Evolutionary conservation across 169 alveolate species (phyloP).

Genomic region (Cryptosporidium meleagridis): DNA sequence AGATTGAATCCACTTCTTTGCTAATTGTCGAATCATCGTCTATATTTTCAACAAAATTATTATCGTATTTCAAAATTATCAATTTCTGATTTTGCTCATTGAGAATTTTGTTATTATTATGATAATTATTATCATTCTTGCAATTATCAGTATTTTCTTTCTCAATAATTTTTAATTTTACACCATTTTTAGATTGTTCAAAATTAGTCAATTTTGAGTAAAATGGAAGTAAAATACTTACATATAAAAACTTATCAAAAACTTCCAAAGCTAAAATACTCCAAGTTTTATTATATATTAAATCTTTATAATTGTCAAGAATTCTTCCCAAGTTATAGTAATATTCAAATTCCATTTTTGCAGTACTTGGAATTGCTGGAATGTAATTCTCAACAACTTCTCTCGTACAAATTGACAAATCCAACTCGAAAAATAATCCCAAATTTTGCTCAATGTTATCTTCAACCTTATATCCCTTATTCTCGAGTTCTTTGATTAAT

Average conservation of each 20-base stretch:
- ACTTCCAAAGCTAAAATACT: conserved; percentile 10
- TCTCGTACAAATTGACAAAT: not conserved
- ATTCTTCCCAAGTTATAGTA: conserved; percentile 10
- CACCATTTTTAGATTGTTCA: not conserved
- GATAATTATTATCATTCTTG: not conserved
- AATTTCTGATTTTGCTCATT: not conserved
- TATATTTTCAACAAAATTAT: not conserved
- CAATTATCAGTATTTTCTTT: not conserved
- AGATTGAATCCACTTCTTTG: not conserved
- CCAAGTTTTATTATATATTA: conserved; percentile 12
- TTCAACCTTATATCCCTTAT: not conserved
- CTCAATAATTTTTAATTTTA: not conserved
- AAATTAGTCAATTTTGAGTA: not conserved
- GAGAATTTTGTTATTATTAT: not conserved
- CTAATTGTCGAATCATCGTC: not conserved
- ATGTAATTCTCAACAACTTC: conserved; percentile 16
- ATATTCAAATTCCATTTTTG: conserved; percentile 17
- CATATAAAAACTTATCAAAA: conserved; percentile 19
- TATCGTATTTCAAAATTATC: not conserved
- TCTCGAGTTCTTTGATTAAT: conserved; percentile 2
- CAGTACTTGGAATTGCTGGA: not conserved
- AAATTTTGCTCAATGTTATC: not conserved
- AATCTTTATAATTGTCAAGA: not conserved
- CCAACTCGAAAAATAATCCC: not conserved
- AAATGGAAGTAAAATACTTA: not conserved